Evolutionary conservation across 2,329 filamentous ascomycete genomes (phyloP), one percentile per base, ranked within the genome.

Genomic region (Diaporthe humulicola): DNA sequence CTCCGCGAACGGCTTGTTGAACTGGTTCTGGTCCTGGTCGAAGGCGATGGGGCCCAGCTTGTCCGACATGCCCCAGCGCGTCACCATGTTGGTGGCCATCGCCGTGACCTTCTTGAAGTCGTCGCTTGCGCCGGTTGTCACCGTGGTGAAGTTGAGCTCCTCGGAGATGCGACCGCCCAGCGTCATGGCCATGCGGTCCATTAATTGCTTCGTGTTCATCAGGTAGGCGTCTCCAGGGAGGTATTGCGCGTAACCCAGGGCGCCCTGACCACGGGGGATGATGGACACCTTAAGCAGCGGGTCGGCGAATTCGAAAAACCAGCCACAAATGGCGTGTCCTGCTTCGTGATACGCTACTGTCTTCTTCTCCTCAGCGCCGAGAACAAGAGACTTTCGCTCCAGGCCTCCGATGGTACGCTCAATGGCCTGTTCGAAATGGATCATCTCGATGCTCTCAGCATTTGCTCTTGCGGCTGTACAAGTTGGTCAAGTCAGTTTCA

Each of bases 141-240:
- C 97, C 0, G 95, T 98, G 45, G 97, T 93, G 85, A 99, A 99
- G 86, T 99, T 96, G 10, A 99, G 87, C 85, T 99, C 97, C 86
- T 99, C 97, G 28, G 94, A 97, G 33, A 99, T 94, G 78, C 97
- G 95, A 2, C 97, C 97, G 79, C 96, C 97, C 73, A 99, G 92
- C 3, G 96, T 98, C 97, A 99, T 99, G 77, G 97, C 97, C 97
- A 99, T 99, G 79, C 97, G 95, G 84, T 99, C 97, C 95, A 98
- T 98, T 56, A 99, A 89, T 86, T 99, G 97, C 82, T 96, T 93
- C 77, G 95, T 93, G 81, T 93, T 98, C 96, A 99, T 97, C 77
- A 99, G 90, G 84, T 98, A 98, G 12, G 95, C 95, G 82, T 99
- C 97, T 73, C 93, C 92, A 30, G 97, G 97, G n/a, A 99, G 90